Evolutionary conservation across 305 asterid genomes (phyloP).

Genomic region (Fraxinus sp.): DNA sequence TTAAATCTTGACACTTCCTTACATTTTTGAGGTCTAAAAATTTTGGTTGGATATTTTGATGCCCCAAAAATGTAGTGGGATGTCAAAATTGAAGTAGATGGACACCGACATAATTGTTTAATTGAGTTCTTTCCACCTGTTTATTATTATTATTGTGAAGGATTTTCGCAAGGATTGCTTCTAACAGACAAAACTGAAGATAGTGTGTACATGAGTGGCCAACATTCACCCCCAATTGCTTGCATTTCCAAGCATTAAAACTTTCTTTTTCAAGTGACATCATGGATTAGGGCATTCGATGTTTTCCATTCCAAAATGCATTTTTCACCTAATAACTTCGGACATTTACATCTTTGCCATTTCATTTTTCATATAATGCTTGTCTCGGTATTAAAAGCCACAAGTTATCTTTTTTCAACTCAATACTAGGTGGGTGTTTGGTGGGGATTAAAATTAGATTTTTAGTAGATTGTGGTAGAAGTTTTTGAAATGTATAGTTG

Average conservation of each 20-base stretch:
- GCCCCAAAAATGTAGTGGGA: not conserved
- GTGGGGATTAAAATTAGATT: too few species aligned
- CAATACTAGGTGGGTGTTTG: not conserved
- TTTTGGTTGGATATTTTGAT: not conserved
- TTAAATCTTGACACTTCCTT: not conserved
- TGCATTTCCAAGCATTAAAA: not conserved
- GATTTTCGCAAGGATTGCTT: not conserved
- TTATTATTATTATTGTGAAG: too few species aligned
- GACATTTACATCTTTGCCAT: not conserved
- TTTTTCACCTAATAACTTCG: not conserved
- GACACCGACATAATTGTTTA: not conserved
- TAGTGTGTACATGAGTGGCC: not conserved
- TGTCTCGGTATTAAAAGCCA: too few species aligned
- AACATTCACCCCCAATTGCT: not conserved
- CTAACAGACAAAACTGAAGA: not conserved
- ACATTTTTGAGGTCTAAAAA: not conserved
- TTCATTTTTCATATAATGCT: too few species aligned
- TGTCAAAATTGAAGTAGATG: not conserved
- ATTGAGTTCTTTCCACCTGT: not conserved
- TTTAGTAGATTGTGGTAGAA: too few species aligned
- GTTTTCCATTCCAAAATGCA: not conserved
- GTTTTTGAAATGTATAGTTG: too few species aligned
- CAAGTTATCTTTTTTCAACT: not conserved
- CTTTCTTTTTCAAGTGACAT: not conserved
- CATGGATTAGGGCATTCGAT: not conserved